Evolutionary conservation across 768 basidiomycete species (phyloP).

Genomic region (Lactarius indigo): DNA sequence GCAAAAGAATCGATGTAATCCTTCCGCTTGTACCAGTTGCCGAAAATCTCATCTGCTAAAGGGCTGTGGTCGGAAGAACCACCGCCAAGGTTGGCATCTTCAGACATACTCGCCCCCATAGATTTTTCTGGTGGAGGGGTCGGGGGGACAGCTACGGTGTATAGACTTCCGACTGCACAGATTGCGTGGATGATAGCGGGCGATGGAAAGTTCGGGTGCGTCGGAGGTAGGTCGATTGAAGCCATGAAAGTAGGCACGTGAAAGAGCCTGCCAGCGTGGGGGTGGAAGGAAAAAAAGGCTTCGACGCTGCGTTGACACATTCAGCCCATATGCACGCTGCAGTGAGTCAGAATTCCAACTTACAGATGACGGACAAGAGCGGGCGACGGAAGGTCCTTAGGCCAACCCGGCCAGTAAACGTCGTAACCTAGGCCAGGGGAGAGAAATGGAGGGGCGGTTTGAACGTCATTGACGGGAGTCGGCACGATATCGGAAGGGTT

Average conservation of each 20-base stretch:
- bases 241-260: slow-evolving; percentile 64
- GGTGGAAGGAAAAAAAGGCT: slow-evolving; percentile 75
- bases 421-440: slow-evolving; percentile 12
- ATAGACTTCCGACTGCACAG: slow-evolving; percentile 73
- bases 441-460: not conserved
- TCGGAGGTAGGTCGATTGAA: slow-evolving; percentile 59
- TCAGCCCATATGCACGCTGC: not conserved
- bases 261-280: slow-evolving; percentile 67
- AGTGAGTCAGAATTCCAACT: slow-evolving; percentile 29
- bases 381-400: slow-evolving; percentile 56
- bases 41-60: slow-evolving; percentile 28
- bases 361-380: slow-evolving; percentile 64
- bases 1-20: slow-evolving; percentile 26
- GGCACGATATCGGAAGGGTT: slow-evolving; percentile 3
- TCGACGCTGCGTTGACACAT: slow-evolving; percentile 50
- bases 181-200: slow-evolving; percentile 78
- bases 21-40: slow-evolving; percentile 18
- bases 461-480: not conserved
- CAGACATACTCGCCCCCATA: slow-evolving; percentile 38
- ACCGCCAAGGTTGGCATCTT: not conserved
- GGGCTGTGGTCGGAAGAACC: not conserved
- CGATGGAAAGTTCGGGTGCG: slow-evolving; percentile 70
- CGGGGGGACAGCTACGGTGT: slow-evolving; percentile 63
- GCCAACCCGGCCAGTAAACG: slow-evolving; percentile 42
- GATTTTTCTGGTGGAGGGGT: slow-evolving; percentile 45